Evolutionary conservation across 192 early-diverging fungal species (phyloP).

Genomic region (Coemansia sp.): DNA sequence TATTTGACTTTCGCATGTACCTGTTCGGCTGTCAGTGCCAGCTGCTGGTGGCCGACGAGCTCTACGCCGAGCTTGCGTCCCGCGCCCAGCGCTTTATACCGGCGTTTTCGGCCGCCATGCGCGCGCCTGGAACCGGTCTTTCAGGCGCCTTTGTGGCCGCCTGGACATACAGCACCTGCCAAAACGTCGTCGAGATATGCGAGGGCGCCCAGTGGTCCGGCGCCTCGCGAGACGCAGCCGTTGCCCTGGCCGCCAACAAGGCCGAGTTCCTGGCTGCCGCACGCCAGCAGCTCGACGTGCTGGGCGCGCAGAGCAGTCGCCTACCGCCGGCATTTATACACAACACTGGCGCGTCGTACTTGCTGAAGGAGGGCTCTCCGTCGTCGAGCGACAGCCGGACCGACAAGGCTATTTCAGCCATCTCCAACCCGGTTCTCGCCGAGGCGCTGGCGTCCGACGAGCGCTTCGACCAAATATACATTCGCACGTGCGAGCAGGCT

Average conservation of each 20-base stretch:
- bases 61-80: constrained; percentile 36
- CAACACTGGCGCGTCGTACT: too few relatives aligned
- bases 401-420: background rate
- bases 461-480: constrained; percentile 52
- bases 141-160: constrained; percentile 34
- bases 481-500: constrained; percentile 48
- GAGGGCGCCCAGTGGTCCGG: constrained; percentile 33
- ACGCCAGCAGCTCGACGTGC: constrained; percentile 42
- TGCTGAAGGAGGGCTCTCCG: background rate
- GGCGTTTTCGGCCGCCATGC: constrained; percentile 34
- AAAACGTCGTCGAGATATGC: constrained; percentile 52
- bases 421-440: constrained; percentile 48
- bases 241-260: constrained; percentile 38
- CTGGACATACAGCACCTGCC: constrained; percentile 48
- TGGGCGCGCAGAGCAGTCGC: constrained; percentile 31
- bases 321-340: constrained; percentile 5
- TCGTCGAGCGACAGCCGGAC: background rate
- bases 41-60: constrained; percentile 67
- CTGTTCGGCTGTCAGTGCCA: constrained; percentile 88
- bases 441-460: constrained; percentile 39
- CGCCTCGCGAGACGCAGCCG: background rate
- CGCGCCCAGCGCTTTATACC: constrained; percentile 43
- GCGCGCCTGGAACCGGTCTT: constrained; percentile 35
- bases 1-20: constrained; percentile 97
- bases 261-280: constrained; percentile 50